Evolutionary conservation across 139 green algal genomes (phyloP).

Genomic region (Pseudopediastrum boryanum): DNA sequence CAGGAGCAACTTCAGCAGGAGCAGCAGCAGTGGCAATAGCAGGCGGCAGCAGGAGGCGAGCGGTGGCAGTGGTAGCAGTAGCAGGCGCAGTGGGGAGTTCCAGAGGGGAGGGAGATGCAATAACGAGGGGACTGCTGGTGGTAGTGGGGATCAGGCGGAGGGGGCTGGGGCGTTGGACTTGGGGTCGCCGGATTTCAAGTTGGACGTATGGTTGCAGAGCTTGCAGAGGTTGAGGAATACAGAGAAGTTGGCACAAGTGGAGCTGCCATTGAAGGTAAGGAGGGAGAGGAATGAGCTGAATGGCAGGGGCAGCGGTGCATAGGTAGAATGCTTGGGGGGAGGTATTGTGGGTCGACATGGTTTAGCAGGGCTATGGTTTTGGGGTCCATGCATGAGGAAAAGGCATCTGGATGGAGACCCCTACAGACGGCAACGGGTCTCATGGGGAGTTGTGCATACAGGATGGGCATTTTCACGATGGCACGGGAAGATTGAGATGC

Average conservation of each 20-base stretch:
- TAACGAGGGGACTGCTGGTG: not conserved
- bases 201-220: slow-evolving; percentile 27
- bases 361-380: not conserved
- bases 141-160: not conserved
- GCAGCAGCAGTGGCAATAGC: not conserved
- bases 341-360: not conserved
- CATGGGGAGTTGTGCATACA: not conserved
- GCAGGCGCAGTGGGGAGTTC: not conserved
- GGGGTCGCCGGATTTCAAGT: not conserved
- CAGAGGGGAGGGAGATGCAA: not conserved
- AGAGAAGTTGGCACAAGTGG: slow-evolving; percentile 24
- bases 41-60: not conserved
- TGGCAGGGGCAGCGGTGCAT: not conserved
- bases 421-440: not conserved
- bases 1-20: not conserved
- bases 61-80: not conserved
- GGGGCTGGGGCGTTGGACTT: not conserved
- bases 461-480: no score
- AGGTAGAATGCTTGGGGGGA: no score
- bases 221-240: slow-evolving; percentile 43
- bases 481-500: no score
- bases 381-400: not conserved
- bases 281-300: not conserved
- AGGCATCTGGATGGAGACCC: not conserved
- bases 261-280: slow-evolving; percentile 45